Evolutionary conservation across 2,329 filamentous ascomycete species (phyloP).

Genomic region (Cryphonectria radicalis): DNA sequence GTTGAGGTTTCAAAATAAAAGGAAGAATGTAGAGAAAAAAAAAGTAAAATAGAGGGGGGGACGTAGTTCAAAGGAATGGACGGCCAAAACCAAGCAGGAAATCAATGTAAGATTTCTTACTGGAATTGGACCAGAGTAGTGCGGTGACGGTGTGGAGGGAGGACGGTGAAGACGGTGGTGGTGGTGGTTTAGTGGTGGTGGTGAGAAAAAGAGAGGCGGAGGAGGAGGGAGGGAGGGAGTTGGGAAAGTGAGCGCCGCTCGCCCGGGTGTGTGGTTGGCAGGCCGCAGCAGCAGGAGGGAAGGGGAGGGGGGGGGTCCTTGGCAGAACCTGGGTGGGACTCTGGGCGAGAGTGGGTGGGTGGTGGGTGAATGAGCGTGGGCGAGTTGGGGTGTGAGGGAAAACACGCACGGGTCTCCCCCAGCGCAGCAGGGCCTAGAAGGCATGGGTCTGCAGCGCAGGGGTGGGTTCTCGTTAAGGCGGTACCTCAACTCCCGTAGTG

Average conservation of each 20-base stretch:
- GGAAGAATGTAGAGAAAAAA: constrained; percentile 21
- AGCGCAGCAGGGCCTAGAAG: constrained; percentile 7
- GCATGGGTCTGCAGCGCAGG: constrained; percentile 13
- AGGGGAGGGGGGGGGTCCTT: not conserved
- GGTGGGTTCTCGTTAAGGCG: constrained; percentile 9
- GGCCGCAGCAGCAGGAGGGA: constrained; percentile 1
- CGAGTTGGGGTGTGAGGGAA: constrained; percentile 7
- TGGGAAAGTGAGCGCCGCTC: constrained; percentile 3
- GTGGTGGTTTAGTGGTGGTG: constrained; percentile 38
- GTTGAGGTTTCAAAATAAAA: constrained; percentile 18
- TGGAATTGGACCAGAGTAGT: constrained; percentile 59
- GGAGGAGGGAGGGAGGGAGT: constrained; percentile 30
- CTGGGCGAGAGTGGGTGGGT: not conserved
- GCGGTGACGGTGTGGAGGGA: constrained; percentile 24
- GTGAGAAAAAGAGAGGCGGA: constrained; percentile 34
- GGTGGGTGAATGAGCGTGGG: not conserved
- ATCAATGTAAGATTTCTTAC: constrained; percentile 52
- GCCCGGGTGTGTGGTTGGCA: constrained; percentile 9
- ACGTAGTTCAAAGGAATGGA: constrained; percentile 56
- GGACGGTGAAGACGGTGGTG: constrained; percentile 37
- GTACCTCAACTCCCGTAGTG: not conserved
- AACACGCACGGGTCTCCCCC: constrained; percentile 14
- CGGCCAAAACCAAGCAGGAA: constrained; percentile 62
- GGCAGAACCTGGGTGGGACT: constrained; percentile 7
- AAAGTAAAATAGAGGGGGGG: constrained; percentile 32